phyloP scores from a whole-genome alignment of 768 basidiomycete species.

The Tricholoma sp. region DNA sequence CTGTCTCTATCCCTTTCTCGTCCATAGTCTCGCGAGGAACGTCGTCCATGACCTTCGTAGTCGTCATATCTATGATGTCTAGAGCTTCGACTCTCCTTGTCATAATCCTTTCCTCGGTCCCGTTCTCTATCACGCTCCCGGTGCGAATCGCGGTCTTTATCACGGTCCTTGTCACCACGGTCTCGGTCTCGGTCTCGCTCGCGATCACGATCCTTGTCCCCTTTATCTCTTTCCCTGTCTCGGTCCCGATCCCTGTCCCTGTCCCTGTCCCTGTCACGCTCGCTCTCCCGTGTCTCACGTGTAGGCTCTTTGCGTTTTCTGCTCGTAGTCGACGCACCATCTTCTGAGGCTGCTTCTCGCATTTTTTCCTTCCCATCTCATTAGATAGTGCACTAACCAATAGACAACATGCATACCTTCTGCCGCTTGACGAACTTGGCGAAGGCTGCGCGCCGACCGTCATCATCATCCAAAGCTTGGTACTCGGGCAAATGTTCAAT shows the following conservation, averaged over 20 bases:
- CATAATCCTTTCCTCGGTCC: slow-evolving; percentile 22
- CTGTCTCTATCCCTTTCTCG: slow-evolving; percentile 36
- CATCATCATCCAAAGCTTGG: slow-evolving; percentile 86
- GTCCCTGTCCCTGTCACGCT: slow-evolving; percentile 39
- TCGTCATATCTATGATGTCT: slow-evolving; percentile 49
- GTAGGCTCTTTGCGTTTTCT: slow-evolving; percentile 75
- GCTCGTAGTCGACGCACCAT: slow-evolving; percentile 78
- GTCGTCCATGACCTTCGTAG: slow-evolving; percentile 35
- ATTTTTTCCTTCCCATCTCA: slow-evolving; percentile 58
- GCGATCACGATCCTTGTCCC: slow-evolving; percentile 24
- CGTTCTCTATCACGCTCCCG: slow-evolving; percentile 25
- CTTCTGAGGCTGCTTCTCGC: slow-evolving; percentile 72
- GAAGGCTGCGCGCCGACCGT: slow-evolving; percentile 75
- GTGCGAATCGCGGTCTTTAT: slow-evolving; percentile 28
- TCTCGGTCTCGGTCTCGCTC: slow-evolving; percentile 29
- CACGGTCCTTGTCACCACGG: slow-evolving; percentile 21
- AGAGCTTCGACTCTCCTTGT: slow-evolving; percentile 34
- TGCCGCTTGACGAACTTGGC: slow-evolving; percentile 86
- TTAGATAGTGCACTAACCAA: neutral
- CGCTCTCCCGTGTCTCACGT: slow-evolving; percentile 45
- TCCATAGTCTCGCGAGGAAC: slow-evolving; percentile 36
- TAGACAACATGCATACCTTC: slow-evolving; percentile 48
- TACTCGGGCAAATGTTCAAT: slow-evolving; percentile 85
- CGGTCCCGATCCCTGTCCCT: slow-evolving; percentile 31
- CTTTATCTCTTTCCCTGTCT: slow-evolving; percentile 23